phyloP scores from a whole-genome alignment of 129 eudicot genomes.

The Helichrysum umbraculigerum region DNA sequence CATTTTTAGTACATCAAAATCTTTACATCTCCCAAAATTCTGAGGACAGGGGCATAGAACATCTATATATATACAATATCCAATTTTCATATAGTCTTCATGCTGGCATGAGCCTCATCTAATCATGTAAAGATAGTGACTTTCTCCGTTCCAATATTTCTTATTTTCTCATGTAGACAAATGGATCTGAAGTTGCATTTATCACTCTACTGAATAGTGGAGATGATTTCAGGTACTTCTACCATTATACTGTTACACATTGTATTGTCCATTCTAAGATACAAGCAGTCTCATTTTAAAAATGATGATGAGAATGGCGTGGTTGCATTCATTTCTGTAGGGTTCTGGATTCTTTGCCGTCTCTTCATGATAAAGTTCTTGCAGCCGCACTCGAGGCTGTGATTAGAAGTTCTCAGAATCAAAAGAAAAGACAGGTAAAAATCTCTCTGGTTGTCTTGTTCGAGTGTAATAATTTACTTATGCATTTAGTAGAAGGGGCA shows the following conservation, averaged over 20 bases:
- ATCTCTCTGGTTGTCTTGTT: neutral
- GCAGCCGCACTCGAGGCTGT: slow-evolving; percentile 92
- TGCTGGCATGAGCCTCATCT: neutral
- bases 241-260: neutral
- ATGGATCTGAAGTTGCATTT: slow-evolving; percentile 79
- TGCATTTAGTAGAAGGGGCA: neutral
- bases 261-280: neutral
- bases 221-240: slow-evolving; percentile 56
- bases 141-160: neutral
- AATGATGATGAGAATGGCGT: slow-evolving; percentile 1
- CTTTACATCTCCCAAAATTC: neutral
- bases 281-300: neutral
- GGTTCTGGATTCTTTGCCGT: slow-evolving; percentile 76
- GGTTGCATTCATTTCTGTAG: slow-evolving; percentile 38
- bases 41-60: neutral
- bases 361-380: slow-evolving; percentile 92
- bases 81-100: neutral
- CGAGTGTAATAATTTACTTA: neutral
- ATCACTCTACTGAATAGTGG: slow-evolving; percentile 53
- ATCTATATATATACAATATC: neutral
- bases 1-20: neutral
- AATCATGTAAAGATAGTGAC: slow-evolving; percentile 2
- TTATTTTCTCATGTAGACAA: slow-evolving; percentile 42
- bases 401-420: slow-evolving; percentile 48
- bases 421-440: slow-evolving; percentile 66